Evolutionary conservation across 1,284 basidiomycete species (phyloP), one percentile per base, ranked within the genome.

Genomic region (Mycena citricolor): DNA sequence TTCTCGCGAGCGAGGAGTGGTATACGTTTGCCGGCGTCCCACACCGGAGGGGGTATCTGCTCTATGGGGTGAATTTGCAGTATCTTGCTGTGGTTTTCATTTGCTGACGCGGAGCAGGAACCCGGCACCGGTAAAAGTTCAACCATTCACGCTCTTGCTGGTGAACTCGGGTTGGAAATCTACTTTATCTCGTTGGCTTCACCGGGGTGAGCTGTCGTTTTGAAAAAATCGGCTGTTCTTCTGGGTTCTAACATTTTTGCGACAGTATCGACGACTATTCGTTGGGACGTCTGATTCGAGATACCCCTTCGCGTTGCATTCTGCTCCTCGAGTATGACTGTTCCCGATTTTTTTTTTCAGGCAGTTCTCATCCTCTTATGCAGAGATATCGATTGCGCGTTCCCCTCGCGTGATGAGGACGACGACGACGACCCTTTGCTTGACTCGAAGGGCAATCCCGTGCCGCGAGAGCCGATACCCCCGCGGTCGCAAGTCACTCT

Each of bases 61-160:
- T 51, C 40, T 56, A 42, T 37, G 55, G 51, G 19, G 44, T 47
- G 33, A 22, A 25, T 46, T 29, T 16, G 52, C 34, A 24, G 25
- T 35, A 35, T 38, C 22, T 32, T 49, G 39, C 36, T 24, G 38
- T 42, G n/a, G n/a, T 29, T 29, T 20, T 28, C 20, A 5, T 2
- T 12, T 13, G 2, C 20, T 14, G 8, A 12, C 2, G 10, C 11
- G 13, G 39, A 23, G 8, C 13, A 42, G 21, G 32, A 26, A 34
- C 21, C 32, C 43, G 20, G 55, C 17, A 26, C 32, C 12, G 51
- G 30, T 31, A 47, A 32, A 37, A 47, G 36, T 21, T 77, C 74
- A 0, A 77, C 77, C 3, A 79, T 83, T 20, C 79, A 79, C 51
- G 79, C 78, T 8, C 56, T 83, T 32, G 79, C 81, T 4, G 75